Evolutionary conservation across 2,329 filamentous ascomycete species (phyloP).

Genomic region (Paraconiothyrium sp.): DNA sequence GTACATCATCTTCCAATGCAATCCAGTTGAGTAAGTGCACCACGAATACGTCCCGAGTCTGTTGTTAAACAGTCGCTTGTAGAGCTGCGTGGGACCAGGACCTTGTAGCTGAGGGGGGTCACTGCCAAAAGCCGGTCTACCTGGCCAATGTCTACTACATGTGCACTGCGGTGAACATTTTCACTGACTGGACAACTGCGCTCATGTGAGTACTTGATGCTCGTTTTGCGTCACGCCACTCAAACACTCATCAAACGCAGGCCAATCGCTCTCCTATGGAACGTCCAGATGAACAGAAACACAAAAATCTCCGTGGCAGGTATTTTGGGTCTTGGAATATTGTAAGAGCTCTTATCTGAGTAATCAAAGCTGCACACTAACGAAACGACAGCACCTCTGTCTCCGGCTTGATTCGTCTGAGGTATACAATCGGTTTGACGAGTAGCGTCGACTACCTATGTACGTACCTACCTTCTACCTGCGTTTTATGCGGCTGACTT

Average conservation of each 20-base stretch:
- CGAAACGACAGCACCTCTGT: constrained; percentile 29
- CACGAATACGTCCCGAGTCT: neutral
- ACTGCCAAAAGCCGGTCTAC: constrained; percentile 35
- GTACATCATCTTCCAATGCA: constrained; percentile 51
- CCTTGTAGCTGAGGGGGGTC: constrained; percentile 36
- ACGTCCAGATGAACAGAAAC: constrained; percentile 36
- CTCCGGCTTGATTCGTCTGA: constrained; percentile 45
- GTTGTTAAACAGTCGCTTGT: neutral
- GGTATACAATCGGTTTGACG: constrained; percentile 48
- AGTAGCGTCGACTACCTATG: constrained; percentile 43
- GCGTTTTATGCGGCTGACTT: neutral
- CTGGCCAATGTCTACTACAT: constrained; percentile 48
- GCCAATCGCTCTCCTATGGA: constrained; percentile 35
- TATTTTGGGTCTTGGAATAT: constrained; percentile 34
- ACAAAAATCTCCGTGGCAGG: constrained; percentile 36
- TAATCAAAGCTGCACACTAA: neutral
- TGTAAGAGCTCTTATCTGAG: constrained; percentile 22
- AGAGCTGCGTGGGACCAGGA: constrained; percentile 37
- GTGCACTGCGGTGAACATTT: constrained; percentile 49
- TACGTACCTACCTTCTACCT: constrained; percentile 7
- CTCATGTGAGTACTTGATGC: constrained; percentile 31
- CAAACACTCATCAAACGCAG: constrained; percentile 18
- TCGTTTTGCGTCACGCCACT: neutral
- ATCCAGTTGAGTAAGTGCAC: constrained; percentile 35
- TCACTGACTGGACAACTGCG: constrained; percentile 50